Evolutionary conservation across 176 grass and related monocot species (phyloP), one percentile per base, ranked within the genome.

Genomic region (Secale cereale): DNA sequence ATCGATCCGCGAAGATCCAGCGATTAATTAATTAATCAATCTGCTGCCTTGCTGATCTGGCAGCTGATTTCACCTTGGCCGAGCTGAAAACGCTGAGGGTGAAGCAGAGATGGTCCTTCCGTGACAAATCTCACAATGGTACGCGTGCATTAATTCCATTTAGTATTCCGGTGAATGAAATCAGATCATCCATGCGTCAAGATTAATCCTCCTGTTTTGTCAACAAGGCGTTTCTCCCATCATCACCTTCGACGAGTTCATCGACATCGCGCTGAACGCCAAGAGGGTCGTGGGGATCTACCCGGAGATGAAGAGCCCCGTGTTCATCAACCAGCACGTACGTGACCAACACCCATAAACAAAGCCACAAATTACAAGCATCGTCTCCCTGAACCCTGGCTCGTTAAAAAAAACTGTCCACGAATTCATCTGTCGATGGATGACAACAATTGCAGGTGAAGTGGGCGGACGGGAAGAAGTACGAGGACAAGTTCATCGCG

Each of bases 221-320:
- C 15, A 68, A 91, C 20, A 46, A 91, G 89, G 89, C n/a, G 32
- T 85, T 6, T 91, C 86, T 30, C 90, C 71, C 33, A 88, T 91
- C 83, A 88, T 91, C 74, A 91, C 90, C 15, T 91, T 91, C 79
- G 83, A 88, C 13, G 86, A 91, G 85, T 86, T 91, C 86, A 91
- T 91, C 57, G 28, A 72, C 78, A 86, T 88, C 43, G 86, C 90
- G 14, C 59, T 79, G 26, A 88, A 78, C 57, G 78, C 90, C 65
- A 80, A 78, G 25, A 66, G 82, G 28, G 73, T 88, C 22, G 86
- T 91, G 3, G 86, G 86, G 40, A 91, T 91, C 82, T 88, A 86
- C 79, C 90, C 90, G 48, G 90, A 88, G 83, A 82, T 88, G 78
- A 91, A 91, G 86, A 91, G 78, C 83, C 86, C 90, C 4, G 86